Conservation (phyloP, 805 yeast genomes). For the Pichia cabralensis region DNA sequence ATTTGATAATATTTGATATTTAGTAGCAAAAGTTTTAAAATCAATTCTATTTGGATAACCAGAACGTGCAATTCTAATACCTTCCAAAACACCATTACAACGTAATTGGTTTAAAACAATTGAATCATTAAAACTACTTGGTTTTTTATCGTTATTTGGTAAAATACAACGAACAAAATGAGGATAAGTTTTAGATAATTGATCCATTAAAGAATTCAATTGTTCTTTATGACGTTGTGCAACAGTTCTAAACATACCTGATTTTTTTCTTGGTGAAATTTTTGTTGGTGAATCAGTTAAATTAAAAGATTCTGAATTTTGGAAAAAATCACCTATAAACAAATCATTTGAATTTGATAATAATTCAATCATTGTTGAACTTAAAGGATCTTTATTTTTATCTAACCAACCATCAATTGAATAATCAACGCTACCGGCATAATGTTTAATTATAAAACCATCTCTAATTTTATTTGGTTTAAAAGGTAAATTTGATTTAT, state of each 20-base stretch:
- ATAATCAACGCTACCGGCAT: constrained; percentile 96
- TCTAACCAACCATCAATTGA: constrained; percentile 87
- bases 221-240: constrained; percentile 88
- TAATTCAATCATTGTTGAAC: constrained; percentile 58
- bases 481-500: constrained; percentile 36
- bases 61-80: constrained; percentile 92
- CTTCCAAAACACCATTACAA: constrained; percentile 97
- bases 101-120: constrained; percentile 82
- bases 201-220: constrained; percentile 57
- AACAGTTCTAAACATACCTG: constrained; percentile 56
- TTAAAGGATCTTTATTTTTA: constrained; percentile 89
- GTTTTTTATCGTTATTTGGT: constrained; percentile 70
- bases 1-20: constrained; percentile 57
- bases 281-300: constrained; percentile 23
- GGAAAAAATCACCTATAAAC: constrained; percentile 49
- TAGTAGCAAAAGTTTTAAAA: constrained; percentile 65
- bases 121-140: constrained; percentile 61
- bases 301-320: constrained; percentile 11
- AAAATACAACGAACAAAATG: constrained; percentile 94
- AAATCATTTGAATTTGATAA: constrained; percentile 46
- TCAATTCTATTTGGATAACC: constrained; percentile 92
- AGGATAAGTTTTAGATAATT: constrained; percentile 75
- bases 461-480: constrained; percentile 61
- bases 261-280: constrained; percentile 14
- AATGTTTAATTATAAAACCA: constrained; percentile 81